These are phyloP conservation scores for Malus hybrid DNA, from an alignment of 331 rosid species.

Conservation along the genomic window DNA sequence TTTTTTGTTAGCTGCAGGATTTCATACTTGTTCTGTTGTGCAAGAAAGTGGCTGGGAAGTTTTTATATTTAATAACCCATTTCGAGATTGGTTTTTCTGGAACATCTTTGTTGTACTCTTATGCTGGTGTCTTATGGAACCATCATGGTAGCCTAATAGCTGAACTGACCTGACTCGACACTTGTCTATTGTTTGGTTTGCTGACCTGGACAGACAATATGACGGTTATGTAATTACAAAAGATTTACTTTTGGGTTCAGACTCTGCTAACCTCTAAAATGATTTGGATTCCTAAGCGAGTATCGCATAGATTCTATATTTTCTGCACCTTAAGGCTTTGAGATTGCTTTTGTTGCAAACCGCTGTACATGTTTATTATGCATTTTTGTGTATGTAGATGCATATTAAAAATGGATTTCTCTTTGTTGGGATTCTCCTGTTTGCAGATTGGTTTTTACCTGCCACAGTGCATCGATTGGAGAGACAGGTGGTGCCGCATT, in stretches of 20 bases:
- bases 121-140: neutral
- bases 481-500: conserved; percentile 98
- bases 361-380: neutral
- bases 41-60: neutral
- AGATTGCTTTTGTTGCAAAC: neutral
- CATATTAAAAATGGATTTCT: neutral
- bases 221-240: neutral
- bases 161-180: conserved; percentile 1
- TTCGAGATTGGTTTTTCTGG: conserved; percentile 5
- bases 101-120: neutral
- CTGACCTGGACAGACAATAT: neutral
- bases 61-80: neutral
- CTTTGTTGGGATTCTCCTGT: conserved; percentile 9
- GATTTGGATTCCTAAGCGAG: neutral
- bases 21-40: neutral
- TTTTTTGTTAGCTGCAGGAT: neutral
- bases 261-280: neutral
- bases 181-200: neutral
- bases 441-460: conserved; percentile 97
- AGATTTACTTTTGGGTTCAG: neutral
- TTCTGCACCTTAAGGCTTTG: neutral
- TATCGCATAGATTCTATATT: too few relatives aligned
- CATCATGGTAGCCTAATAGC: neutral
- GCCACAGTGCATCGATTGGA: conserved; percentile 81
- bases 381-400: neutral